A percentile compares a stretch with the other conserved stretches of the same genome.
Evolutionary conservation across 106 monocot genomes (phyloP).

Genomic region (Alisma plantagoaquatica): DNA sequence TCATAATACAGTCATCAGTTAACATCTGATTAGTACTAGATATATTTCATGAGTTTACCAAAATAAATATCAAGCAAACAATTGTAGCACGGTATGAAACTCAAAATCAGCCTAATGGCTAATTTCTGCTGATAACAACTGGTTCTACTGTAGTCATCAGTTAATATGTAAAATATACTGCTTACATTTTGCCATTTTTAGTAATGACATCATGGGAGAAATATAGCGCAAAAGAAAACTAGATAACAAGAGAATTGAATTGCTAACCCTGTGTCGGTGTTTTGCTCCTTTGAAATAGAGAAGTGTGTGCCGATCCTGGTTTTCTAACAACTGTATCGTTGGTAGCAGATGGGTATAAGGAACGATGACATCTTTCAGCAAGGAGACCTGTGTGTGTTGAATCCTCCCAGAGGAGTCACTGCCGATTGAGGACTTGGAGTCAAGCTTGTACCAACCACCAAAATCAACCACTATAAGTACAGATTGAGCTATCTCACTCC

Average conservation of each 20-base stretch:
- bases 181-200: background rate
- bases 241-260: background rate
- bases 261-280: slow-evolving; percentile 80
- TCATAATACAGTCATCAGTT: no score
- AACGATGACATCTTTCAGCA: slow-evolving; percentile 90
- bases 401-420: slow-evolving; percentile 51
- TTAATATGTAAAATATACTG: no score
- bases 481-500: slow-evolving; percentile 65
- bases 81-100: background rate
- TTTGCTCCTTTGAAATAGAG: slow-evolving; percentile 94
- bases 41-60: no score
- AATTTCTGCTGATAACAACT: no score
- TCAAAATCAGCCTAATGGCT: background rate
- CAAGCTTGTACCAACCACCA: slow-evolving; percentile 93
- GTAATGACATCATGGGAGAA: background rate
- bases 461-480: slow-evolving; percentile 93
- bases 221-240: background rate
- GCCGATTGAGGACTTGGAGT: slow-evolving; percentile 40
- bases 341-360: slow-evolving; percentile 91
- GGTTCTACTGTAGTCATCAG: no score
- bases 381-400: slow-evolving; percentile 75
- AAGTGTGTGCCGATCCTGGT: slow-evolving; percentile 51
- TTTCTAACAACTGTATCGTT: slow-evolving; percentile 37
- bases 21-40: no score
- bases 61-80: no score